These are phyloP conservation scores for Hemisphaericaspora nanyangensis DNA, from an alignment of 805 yeast species.

Conservation along the genomic window DNA sequence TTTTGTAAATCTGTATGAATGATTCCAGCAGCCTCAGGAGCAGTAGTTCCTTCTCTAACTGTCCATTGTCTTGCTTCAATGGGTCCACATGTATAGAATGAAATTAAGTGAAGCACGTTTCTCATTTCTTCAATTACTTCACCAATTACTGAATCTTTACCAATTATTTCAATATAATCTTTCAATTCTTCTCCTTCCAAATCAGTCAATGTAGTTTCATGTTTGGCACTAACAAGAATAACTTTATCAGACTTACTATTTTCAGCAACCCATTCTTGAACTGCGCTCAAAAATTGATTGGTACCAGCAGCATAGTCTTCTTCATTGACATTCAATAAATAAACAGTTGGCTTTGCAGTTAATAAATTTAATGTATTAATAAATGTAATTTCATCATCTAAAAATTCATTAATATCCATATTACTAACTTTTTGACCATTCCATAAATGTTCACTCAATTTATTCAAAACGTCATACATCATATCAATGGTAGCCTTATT, in stretches of 20 bases:
- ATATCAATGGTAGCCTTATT: slow-evolving; percentile 20
- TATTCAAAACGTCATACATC: slow-evolving; percentile 29
- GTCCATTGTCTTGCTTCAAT: slow-evolving; percentile 90
- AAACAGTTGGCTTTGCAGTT: slow-evolving; percentile 87
- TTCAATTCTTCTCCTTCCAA: slow-evolving; percentile 17
- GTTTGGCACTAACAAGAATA: slow-evolving; percentile 42
- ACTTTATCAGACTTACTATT: slow-evolving; percentile 57
- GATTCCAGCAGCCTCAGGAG: slow-evolving; percentile 88
- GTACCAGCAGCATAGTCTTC: slow-evolving; percentile 55
- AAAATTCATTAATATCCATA: slow-evolving; percentile 43
- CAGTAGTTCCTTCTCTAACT: slow-evolving; percentile 66
- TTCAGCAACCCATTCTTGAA: slow-evolving; percentile 62
- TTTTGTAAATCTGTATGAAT: slow-evolving; percentile 83
- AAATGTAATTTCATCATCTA: slow-evolving; percentile 56
- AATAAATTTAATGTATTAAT: slow-evolving; percentile 69
- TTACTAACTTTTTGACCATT: slow-evolving; percentile 57
- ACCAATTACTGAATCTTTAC: slow-evolving; percentile 49
- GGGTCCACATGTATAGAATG: slow-evolving; percentile 86
- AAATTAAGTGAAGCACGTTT: slow-evolving; percentile 61
- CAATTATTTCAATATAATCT: slow-evolving; percentile 21
- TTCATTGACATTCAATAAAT: slow-evolving; percentile 68
- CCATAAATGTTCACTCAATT: slow-evolving; percentile 30
- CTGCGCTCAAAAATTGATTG: slow-evolving; percentile 48
- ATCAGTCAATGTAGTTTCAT: slow-evolving; percentile 40
- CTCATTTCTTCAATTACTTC: slow-evolving; percentile 64